Base-by-base conservation (phyloP, 345 rosid species). In the Pistacia vera region DNA sequence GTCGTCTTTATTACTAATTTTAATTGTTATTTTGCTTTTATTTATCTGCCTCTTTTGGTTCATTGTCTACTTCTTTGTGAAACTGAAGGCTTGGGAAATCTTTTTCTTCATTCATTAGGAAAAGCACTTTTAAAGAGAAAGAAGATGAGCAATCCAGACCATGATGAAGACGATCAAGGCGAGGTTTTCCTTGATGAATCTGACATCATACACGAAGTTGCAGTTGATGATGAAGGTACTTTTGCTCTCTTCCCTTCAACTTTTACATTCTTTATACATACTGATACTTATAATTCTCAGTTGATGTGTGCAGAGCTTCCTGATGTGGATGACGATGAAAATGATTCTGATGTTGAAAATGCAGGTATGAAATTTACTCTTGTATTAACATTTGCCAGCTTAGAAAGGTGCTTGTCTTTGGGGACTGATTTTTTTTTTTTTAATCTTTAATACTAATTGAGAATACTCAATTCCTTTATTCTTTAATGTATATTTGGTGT, bases 201-300 rank as follows among this genome's bases (percentile, higher is more conserved):
- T 17, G 99, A 95, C 77, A 87, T 93, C 63, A 60, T 93, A 65
- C 81, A 83, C 49, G 97, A 93, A 79, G 77, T 92, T 69, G 79
- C 81, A 56, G 85, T 95, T 67, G 99, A 92, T 71, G 96, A 87
- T 8, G 96, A 93, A 86, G 96, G 98, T 94, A 11, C 52, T 44
- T 46, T 63, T 25, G 54, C 13, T 52, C 36, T 65, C 72, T 67
- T 20, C 56, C 17, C n/a, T 46, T 1, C 18, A 5, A 16, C 3
- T 33, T 51, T 30, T 73, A 3, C 16, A 11, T 44, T 30, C 6
- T 44, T 49, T 73, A 4, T 61, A 11, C 18, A 17, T 33, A 49
- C 46, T 49, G 16, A 28, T 61, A 46, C 57, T 22, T 12, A 51
- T 63, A 30, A 30, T 63, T 46, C 49, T 57, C 55, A 5, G 52